phyloP scores from a whole-genome alignment of 2,329 filamentous ascomycete species.

The Apiospora sp. region DNA sequence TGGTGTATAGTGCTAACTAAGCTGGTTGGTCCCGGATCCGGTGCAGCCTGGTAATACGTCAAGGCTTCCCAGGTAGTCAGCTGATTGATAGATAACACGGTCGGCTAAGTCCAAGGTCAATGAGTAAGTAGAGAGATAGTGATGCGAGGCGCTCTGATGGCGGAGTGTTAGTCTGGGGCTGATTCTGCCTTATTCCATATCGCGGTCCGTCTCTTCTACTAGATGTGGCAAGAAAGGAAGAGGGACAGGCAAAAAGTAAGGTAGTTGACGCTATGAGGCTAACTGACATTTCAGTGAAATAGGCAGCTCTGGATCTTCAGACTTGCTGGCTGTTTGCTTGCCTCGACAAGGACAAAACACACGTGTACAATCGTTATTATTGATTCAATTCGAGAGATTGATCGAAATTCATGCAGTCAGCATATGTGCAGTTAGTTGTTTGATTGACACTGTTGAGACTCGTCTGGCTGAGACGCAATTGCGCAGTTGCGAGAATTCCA shows the following conservation, averaged over 20 bases:
- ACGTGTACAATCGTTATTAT: background rate
- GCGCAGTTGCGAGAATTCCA: slow-evolving; percentile 11
- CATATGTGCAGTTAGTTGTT: slow-evolving; percentile 17
- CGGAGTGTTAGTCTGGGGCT: background rate
- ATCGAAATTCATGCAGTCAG: slow-evolving; percentile 5
- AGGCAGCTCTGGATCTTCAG: slow-evolving; percentile 4
- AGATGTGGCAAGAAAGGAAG: background rate
- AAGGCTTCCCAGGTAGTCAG: background rate
- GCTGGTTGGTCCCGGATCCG: slow-evolving; percentile 1
- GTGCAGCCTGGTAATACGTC: background rate
- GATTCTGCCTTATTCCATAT: background rate
- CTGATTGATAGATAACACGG: background rate
- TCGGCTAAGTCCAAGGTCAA: background rate
- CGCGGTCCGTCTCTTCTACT: slow-evolving; percentile 1
- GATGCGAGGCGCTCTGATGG: slow-evolving; percentile 2
- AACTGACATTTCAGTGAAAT: slow-evolving; percentile 7
- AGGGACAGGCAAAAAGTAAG: background rate
- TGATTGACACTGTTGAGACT: background rate
- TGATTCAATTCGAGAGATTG: background rate
- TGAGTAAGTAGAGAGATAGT: background rate
- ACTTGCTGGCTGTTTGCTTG: slow-evolving; percentile 11
- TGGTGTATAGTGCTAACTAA: background rate
- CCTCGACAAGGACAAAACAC: background rate
- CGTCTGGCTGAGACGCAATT: slow-evolving; percentile 9
- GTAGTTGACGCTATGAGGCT: slow-evolving; percentile 12